Conservation (phyloP, 306 rosid species). For the Ormosia semicastrata region DNA sequence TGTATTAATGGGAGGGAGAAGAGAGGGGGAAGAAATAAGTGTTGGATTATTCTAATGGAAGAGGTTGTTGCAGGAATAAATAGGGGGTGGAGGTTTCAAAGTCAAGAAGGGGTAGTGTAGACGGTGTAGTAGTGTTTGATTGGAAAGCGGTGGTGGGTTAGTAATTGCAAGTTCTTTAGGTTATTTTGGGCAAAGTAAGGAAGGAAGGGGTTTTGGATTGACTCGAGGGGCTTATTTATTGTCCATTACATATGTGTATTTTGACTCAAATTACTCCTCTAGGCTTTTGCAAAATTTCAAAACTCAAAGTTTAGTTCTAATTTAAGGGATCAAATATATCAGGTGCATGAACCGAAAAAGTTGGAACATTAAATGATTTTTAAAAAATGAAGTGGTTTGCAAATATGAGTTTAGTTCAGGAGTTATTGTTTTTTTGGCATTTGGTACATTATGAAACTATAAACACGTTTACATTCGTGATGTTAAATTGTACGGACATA, state of each 20-base stretch:
- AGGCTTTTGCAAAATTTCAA: neutral
- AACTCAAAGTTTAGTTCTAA: neutral
- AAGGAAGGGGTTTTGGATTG: conserved; percentile 62
- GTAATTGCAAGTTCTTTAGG: conserved; percentile 64
- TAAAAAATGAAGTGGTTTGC: neutral
- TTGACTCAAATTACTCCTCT: conserved; percentile 4
- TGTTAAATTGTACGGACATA: neutral
- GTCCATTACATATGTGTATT: conserved; percentile 26
- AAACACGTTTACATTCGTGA: neutral
- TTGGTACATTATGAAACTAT: neutral
- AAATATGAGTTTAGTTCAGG: neutral
- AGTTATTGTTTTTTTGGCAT: neutral
- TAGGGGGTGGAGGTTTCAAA: conserved; percentile 53
- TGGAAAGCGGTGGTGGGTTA: conserved; percentile 75
- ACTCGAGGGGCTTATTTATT: conserved; percentile 83
- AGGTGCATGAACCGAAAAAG: neutral
- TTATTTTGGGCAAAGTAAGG: conserved; percentile 46
- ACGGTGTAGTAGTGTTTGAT: conserved; percentile 45
- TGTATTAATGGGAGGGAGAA: conserved; percentile 39
- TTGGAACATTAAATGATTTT: neutral
- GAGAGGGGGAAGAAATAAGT: conserved; percentile 33
- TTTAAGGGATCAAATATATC: neutral
- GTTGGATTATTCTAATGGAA: conserved; percentile 66
- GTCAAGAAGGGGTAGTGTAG: conserved; percentile 38
- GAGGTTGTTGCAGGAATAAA: conserved; percentile 79